Base-by-base conservation (phyloP, 352 stramenopile species). In the Pythium myriotylum region DNA sequence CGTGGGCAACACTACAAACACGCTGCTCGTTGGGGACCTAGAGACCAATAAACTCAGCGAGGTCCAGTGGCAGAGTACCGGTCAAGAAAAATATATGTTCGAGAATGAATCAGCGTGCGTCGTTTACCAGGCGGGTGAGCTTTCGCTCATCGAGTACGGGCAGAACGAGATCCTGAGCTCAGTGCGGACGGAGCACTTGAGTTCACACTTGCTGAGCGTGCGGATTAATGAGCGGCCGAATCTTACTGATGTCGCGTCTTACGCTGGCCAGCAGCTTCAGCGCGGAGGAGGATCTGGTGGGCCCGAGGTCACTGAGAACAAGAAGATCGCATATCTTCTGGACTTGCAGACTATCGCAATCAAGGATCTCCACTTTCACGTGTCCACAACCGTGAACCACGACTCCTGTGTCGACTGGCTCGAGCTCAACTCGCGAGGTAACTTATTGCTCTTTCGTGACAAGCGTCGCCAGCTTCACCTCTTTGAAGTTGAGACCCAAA, bases 91-190 rank as follows among this genome's bases (percentile, higher is more conserved):
- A 69, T 98, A 97, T 73, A 93, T 98, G 73, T 95, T 98, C 50
- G 95, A 98, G 51, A 97, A 96, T 66, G 87, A 92, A 35, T 89
- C 70, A 27, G 89, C 87, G 14, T 97, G 89, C 59, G 89, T 98
- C 35, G 77, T 98, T 10, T 97, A 95, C 68, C 79, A 95, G 49
- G 89, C 90, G 0, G 94, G 95, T 17, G 94, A 98, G 62, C 72
- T 98, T 8, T 90, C 84, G 40, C 72, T 98, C 0, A 92, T 98
- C 53, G 95, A 98, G 70, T 98, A 98, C 49, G 95, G 94, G 2
- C 73, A 93, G 29, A 97, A 98, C 58, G 94, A 98, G 33, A 73
- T 98, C 7, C 68, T 98, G 3, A 91, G 86, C 10, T 95, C 80
- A 1, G 88, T 97, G 54, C 77, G 92, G 14, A 98, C 94, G 9